Evolutionary conservation across 2,329 filamentous ascomycete species (phyloP), one percentile per base, ranked within the genome.

Genomic region (Cladosporium oxysporum): DNA sequence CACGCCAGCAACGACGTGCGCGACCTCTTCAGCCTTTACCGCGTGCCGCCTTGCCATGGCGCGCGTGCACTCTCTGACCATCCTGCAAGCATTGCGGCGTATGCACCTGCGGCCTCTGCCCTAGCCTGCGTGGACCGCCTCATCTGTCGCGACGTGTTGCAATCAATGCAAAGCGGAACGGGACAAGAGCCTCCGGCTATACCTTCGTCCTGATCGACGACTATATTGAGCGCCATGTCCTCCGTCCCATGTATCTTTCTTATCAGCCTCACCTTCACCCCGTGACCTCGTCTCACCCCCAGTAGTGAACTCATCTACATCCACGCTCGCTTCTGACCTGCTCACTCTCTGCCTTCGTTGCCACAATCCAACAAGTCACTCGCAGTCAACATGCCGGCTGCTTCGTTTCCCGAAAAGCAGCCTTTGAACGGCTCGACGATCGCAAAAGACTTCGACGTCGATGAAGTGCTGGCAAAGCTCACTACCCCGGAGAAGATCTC

Each of bases 401-500:
- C 61, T 35, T 41, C 61, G 18, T 33, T 63, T 6, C 49, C 61
- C 14, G 61, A 63, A 26, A 57, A 57, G 41, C 62, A 59, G 21
- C 29, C 31, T 16, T 11, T 59, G n/a, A 65, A 65, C 26, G 62
- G 62, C 21, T 53, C 55, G 33, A 59, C 57, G 11, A 53, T 59
- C 8, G 44, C 55, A 21, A 60, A 71, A 11, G 71, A 72, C 66
- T 74, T 74, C 41, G 72, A 76, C 57, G 73, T 75, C n/a, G 69
- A 74, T 41, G 69, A 73, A 21, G 72, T 75, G 44, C 69, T 76
- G 18, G 62, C 66, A 3, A 66, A 74, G 58, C 71, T 76, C 49
- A 75, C 72, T 18, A 68, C 70, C 6, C 60, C 68, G 33, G 74
- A 76, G 64, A 76, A 76, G 69, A 71, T 75, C 55, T 71, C 73